Base-by-base conservation (phyloP, 2,329 filamentous ascomycete genomes). In the Fonsecaea pugnacius region DNA sequence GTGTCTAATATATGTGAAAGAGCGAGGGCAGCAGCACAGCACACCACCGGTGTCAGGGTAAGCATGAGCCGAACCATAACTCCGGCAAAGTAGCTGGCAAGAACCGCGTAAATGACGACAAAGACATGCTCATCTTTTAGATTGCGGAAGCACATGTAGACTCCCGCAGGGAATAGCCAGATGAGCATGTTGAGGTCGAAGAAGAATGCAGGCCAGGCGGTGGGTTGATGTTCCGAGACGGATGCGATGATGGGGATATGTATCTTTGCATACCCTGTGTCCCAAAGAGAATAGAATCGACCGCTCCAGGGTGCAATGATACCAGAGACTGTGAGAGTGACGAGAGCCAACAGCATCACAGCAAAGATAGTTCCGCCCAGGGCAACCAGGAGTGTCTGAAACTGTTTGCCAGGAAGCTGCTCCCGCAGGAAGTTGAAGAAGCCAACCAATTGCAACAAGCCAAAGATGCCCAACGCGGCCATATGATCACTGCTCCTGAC, bases 41-140 rank as follows among this genome's bases (percentile, higher is more conserved):
- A 99, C 57, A 99, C 95, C 70, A 99, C 89, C 1, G 95, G 95
- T 1, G 95, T 99, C 71, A 99, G 82, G 0, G 95, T 99, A 67
- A 99, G 86, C 95, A 99, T 99, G 73, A 99, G 83, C 80, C 95
- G 92, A 67, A 99, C 95, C 95, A 99, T 99, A 80, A 99, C 96
- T 76, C 95, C 95, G 27, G 96, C 92, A 74, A 99, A 99, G 83
- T 99, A 99, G 79, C 92, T 97, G 70, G 92, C 91, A 69, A 98
- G 89, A 52, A 99, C 87, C n/a, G 93, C 88, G 76, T 99, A 99
- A 71, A 98, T 96, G 73, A 99, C 90, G 72, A 99, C 87, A 75
- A 99, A 99, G 66, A 99, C 94, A 75, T 99, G 95, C 83, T 99
- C 93, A 75, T 99, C 96, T 72, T 87, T 89, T 64, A 99, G 87